Evolutionary conservation across 2,329 filamentous ascomycete species (phyloP), one percentile per base, ranked within the genome.

Genomic region (Graphiopsis chlorocephala): DNA sequence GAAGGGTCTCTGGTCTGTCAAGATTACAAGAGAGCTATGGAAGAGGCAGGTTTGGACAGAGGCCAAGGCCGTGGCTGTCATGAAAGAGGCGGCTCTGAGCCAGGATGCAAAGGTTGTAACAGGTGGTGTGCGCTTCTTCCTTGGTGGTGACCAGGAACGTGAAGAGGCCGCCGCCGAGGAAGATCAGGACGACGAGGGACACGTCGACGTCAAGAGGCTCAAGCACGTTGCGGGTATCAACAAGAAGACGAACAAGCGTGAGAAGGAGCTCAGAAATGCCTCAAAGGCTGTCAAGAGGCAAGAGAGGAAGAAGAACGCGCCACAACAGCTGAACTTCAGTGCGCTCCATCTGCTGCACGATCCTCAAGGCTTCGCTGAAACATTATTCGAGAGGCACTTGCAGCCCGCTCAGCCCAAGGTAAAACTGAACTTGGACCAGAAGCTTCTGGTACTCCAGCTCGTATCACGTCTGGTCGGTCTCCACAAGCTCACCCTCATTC

Each of bases 21-120:
- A 97, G 78, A 86, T 99, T 68, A 96, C 93, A 4, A 86, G 94
- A 67, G 95, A 99, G 80, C 82, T 99, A 74, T 99, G 95, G 95
- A 96, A 93, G 79, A 86, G 94, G 55, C 93, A 97, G 72, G 89
- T 98, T 68, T 99, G 95, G 95, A 92, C 91, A 11, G 95, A 99
- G 73, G 87, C 93, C 1, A 95, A 93, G 76, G 89, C 94, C 0
- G 95, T 98, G n/a, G 93, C 97, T 73, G 91, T 98, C 69, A 98
- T 99, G 93, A 96, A 96, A 79, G 91, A 97, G 78, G 93, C 94
- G 0, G 88, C 90, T 63, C 80, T 99, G 64, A 88, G 92, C 3
- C 90, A 97, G 60, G 96, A 97, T 71, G 92, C 96, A 72, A 99
- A 99, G 80, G 93, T 98, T 3, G 87, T 95, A 28, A 83, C 90